Base-by-base conservation (phyloP, 768 basidiomycete species). In the Dictyophora rubrovolvata region DNA sequence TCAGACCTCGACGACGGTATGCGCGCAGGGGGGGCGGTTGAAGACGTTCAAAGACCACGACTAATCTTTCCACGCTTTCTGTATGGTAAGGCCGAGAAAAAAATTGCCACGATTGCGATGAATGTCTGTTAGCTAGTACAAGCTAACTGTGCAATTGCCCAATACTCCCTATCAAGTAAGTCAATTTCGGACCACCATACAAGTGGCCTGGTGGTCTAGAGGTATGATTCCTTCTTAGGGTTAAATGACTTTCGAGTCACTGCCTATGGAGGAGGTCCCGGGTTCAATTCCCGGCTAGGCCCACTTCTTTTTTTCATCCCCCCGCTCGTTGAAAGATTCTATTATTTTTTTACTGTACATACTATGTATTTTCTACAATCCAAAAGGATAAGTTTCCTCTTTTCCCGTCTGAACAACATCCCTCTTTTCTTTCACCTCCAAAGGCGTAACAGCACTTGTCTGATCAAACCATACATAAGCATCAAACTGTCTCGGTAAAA, bases 401-500 rank as follows among this genome's bases (percentile, higher is more conserved):
- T 52, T 34, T 17, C 36, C 59, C 22, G 23, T 36, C n/a, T 46
- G 57, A 18, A 34, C 50, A 10, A 36, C 23, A 42, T 53, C 51
- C 23, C 47, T 18, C 18, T 52, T 52, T 16, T 48, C 18, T 35
- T 23, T 36, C 22, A 48, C 33, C 33, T 53, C 20, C 17, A 51
- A 20, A 22, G 50, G 50, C 21, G 50, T 51, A 22, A 61, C 54
- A 18, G 60, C 60, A 21, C 46, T 56, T 4, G 56, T 57, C 33
- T 51, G 49, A 35, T 57, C 48, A 23, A 61, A 61, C 60, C 60
- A 61, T 16, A 61, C 55, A 28, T 59, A 61, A n/a, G 63, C 65
- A 55, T 69, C 69, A 53, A 65, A 68, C 61, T 69, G 69, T 18
- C 64, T 56, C 10, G 66, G 67, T 1, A 63, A 61, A 37, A 61